Evolutionary conservation across 768 basidiomycete genomes (phyloP).

Genomic region (Dacryopinax primogenitus): DNA sequence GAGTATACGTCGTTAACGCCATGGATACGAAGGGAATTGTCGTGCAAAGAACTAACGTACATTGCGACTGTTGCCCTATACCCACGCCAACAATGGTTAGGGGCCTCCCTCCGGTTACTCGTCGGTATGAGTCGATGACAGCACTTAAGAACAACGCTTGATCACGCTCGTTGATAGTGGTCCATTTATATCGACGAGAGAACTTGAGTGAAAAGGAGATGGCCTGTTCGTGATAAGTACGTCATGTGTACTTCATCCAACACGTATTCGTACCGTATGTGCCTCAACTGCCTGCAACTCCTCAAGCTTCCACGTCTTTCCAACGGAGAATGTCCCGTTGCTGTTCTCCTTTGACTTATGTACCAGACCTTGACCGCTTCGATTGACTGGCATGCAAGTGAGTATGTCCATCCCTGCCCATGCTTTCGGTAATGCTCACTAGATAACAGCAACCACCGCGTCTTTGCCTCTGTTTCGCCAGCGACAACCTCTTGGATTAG

Average conservation of each 20-base stretch:
- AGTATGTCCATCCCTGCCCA: slow-evolving; percentile 13
- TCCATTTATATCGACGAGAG: slow-evolving; percentile 82
- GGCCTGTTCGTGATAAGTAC: slow-evolving; percentile 14
- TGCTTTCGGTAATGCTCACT: slow-evolving; percentile 42
- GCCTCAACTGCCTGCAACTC: slow-evolving; percentile 77
- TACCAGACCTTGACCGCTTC: slow-evolving; percentile 53
- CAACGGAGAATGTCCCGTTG: slow-evolving; percentile 89
- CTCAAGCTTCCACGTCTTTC: slow-evolving; percentile 84
- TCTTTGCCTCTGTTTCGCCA: slow-evolving; percentile 47
- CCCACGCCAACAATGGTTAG: slow-evolving; percentile 23
- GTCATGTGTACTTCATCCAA: slow-evolving; percentile 23
- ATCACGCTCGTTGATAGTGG: slow-evolving; percentile 61
- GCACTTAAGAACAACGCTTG: slow-evolving; percentile 60
- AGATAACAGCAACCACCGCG: slow-evolving; percentile 80
- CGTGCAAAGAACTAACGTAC: neutral
- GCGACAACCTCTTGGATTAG: slow-evolving; percentile 88
- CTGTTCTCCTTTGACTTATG: slow-evolving; percentile 96
- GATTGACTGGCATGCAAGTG: slow-evolving; percentile 35
- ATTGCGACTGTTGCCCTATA: slow-evolving; percentile 8
- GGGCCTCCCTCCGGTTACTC: slow-evolving; percentile 23
- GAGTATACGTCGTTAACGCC: slow-evolving; percentile 6
- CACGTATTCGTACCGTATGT: slow-evolving; percentile 36
- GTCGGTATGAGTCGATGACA: slow-evolving; percentile 38
- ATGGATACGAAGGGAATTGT: slow-evolving; percentile 10
- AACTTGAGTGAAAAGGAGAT: slow-evolving; percentile 27